phyloP scores from a whole-genome alignment of 192 early-diverging fungal species.

The Coemansia sp. region DNA sequence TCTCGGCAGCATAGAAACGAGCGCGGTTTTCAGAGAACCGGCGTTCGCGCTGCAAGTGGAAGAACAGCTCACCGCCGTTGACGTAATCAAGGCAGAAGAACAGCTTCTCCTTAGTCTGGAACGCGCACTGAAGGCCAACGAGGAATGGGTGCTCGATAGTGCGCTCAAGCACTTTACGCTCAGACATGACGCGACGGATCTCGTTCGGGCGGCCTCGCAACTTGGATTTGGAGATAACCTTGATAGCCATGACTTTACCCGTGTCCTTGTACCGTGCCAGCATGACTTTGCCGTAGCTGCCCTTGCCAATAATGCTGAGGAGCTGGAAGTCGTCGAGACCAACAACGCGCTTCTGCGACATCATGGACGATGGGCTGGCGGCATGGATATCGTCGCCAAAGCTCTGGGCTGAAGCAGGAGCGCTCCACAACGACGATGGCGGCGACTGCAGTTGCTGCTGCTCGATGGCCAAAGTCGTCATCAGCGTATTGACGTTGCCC shows the following conservation, averaged over 20 bases:
- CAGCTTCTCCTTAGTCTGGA: slow-evolving; percentile 73
- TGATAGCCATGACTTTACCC: slow-evolving; percentile 65
- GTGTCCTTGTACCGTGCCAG: slow-evolving; percentile 76
- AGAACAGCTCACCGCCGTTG: slow-evolving; percentile 75
- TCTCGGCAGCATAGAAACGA: slow-evolving; percentile 60
- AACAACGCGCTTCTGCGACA: slow-evolving; percentile 21
- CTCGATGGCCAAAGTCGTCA: slow-evolving; percentile 39
- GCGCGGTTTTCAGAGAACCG: slow-evolving; percentile 63
- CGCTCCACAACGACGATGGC: slow-evolving; percentile 19
- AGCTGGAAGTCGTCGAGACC: slow-evolving; percentile 65
- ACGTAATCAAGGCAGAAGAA: slow-evolving; percentile 78
- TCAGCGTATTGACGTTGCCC: slow-evolving; percentile 48
- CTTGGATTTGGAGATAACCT: slow-evolving; percentile 69
- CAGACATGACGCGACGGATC: slow-evolving; percentile 62
- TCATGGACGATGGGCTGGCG: slow-evolving; percentile 1
- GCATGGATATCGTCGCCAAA: slow-evolving; percentile 12
- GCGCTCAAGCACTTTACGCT: slow-evolving; percentile 61
- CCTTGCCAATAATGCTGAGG: slow-evolving; percentile 75
- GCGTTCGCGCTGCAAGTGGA: slow-evolving; percentile 70
- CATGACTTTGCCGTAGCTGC: slow-evolving; percentile 75
- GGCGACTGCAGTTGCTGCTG: neutral
- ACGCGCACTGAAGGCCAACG: slow-evolving; percentile 69
- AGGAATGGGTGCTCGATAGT: slow-evolving; percentile 62
- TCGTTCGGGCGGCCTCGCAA: slow-evolving; percentile 65
- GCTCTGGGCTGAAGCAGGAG: slow-evolving; percentile 14